Evolutionary conservation across 225 moss, liverwort and hornwort genomes (phyloP).

Genomic region (Marchantia polymorpha): DNA sequence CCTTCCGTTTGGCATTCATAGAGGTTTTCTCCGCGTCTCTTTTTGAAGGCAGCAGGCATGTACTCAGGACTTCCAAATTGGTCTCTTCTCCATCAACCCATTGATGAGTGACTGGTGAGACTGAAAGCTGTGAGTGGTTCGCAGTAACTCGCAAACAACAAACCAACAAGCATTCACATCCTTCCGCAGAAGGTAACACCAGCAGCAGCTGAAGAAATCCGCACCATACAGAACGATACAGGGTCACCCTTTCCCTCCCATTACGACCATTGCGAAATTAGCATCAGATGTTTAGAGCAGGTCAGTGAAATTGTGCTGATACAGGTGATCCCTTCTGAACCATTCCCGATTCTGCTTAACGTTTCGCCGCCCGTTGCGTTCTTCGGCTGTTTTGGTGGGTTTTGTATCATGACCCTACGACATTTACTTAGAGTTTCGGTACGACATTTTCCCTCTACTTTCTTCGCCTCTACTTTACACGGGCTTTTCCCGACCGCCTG

Average conservation of each 20-base stretch:
- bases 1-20: not conserved
- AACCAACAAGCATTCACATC: slow-evolving; percentile 6
- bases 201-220: not conserved
- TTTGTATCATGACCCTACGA: slow-evolving; percentile 4
- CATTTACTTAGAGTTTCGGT: not conserved
- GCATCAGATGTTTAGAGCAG: not conserved
- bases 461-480: slow-evolving; percentile 14
- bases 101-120: slow-evolving; percentile 6
- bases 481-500: not conserved
- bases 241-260: not conserved
- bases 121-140: not conserved
- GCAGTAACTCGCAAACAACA: slow-evolving; percentile 7
- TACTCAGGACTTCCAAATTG: not conserved
- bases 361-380: not conserved
- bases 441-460: slow-evolving; percentile 1
- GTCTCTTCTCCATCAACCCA: not conserved
- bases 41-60: too few relatives aligned
- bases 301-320: not conserved
- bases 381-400: slow-evolving; percentile 18
- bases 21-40: not conserved
- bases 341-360: slow-evolving; percentile 6
- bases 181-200: not conserved
- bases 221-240: not conserved
- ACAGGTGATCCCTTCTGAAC: not conserved
- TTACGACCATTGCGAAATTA: not conserved